Evolutionary conservation across 2,329 filamentous ascomycete species (phyloP).

Genomic region (Sporothrix pseudoabietina): DNA sequence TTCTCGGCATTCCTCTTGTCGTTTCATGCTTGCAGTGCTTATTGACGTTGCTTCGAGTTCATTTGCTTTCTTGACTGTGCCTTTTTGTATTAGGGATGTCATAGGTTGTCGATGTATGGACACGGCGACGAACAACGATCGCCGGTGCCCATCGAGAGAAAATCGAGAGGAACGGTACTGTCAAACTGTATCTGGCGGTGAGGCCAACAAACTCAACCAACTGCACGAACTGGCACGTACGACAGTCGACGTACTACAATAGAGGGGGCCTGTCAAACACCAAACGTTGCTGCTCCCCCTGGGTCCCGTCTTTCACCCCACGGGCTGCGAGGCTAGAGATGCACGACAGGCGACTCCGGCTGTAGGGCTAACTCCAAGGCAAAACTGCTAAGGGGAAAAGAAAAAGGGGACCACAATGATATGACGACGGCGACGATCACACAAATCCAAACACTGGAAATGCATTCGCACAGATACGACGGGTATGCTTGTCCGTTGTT

Average conservation of each 20-base stretch:
- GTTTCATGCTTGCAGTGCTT: background rate
- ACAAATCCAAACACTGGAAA: background rate
- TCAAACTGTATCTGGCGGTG: conserved; percentile 6
- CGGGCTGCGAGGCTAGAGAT: background rate
- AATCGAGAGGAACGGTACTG: background rate
- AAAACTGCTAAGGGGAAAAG: background rate
- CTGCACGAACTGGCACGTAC: background rate
- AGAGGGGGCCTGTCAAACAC: background rate
- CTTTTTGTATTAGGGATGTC: background rate
- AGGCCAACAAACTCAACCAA: conserved; percentile 3
- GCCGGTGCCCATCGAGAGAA: background rate
- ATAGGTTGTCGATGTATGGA: background rate
- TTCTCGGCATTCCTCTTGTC: background rate
- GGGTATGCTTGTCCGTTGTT: background rate
- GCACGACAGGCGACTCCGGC: conserved; percentile 25
- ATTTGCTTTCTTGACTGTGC: background rate
- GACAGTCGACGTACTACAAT: background rate
- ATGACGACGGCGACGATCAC: background rate
- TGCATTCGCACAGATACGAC: conserved; percentile 11
- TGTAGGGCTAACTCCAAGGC: conserved; percentile 19
- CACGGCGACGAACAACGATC: background rate
- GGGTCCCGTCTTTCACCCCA: background rate
- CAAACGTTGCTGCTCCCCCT: conserved; percentile 11
- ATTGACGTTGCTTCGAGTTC: background rate
- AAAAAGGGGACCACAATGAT: background rate